Percentiles rank a stretch among this genome's conserved stretches.
phyloP scores from a whole-genome alignment of 2,329 filamentous ascomycete genomes.

The Phaeosphaeriaceae sp. region DNA sequence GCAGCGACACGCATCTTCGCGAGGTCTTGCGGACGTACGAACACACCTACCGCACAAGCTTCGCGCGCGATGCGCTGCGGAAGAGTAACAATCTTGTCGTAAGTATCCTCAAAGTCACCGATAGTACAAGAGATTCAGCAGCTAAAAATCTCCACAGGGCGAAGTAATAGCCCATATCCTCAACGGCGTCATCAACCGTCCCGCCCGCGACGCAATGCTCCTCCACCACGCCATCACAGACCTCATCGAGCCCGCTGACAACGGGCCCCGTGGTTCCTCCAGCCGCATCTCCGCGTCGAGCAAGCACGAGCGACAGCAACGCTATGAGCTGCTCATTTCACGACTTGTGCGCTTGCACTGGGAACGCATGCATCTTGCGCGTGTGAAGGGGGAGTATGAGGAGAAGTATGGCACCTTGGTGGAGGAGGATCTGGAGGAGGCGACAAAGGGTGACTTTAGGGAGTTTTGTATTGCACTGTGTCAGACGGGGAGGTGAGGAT shows the following conservation, averaged over 20 bases:
- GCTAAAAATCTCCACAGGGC: conserved; percentile 64
- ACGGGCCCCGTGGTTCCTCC: conserved; percentile 29
- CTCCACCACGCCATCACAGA: conserved; percentile 85
- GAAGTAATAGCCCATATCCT: conserved; percentile 94
- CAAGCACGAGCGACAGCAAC: conserved; percentile 60
- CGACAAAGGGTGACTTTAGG: conserved; percentile 78
- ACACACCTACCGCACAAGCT: conserved; percentile 75
- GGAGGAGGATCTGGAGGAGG: conserved; percentile 79
- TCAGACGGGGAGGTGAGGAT: conserved; percentile 22
- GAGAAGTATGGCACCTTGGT: conserved; percentile 78
- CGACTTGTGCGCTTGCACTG: conserved; percentile 90
- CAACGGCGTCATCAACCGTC: conserved; percentile 95
- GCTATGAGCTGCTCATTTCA: conserved; percentile 87
- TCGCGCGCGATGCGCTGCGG: conserved; percentile 84
- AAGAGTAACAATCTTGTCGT: conserved; percentile 94
- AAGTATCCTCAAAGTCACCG: conserved; percentile 54
- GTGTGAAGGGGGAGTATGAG: conserved; percentile 80
- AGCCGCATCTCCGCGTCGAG: conserved; percentile 26
- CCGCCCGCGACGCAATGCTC: conserved; percentile 89
- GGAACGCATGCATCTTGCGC: conserved; percentile 82
- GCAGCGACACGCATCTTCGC: conserved; percentile 82
- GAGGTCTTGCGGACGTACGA: conserved; percentile 84
- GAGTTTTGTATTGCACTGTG: conserved; percentile 74
- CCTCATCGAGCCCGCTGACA: conserved; percentile 46
- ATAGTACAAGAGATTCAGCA: no score